These are phyloP conservation scores for Micromonas pusilla DNA, from an alignment of 139 green algal species.

Conservation along the genomic window DNA sequence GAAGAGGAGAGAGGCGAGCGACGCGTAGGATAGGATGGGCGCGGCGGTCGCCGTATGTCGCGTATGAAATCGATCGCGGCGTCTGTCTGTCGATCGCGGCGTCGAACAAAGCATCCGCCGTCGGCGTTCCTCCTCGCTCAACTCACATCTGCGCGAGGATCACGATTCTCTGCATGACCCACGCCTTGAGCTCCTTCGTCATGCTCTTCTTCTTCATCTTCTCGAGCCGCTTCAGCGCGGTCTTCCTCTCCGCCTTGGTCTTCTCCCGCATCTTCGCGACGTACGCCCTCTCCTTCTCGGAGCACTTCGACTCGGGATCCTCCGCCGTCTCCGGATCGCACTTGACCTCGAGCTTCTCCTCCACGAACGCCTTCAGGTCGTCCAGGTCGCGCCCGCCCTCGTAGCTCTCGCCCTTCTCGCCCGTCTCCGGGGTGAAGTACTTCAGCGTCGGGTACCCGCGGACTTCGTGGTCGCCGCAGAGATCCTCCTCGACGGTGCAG, in stretches of 20 bases:
- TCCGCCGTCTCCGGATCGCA: neutral
- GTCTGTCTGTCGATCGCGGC: no score
- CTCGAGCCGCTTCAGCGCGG: slow-evolving; percentile 1
- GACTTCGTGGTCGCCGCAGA: slow-evolving; percentile 35
- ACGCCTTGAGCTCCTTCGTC: slow-evolving; percentile 25
- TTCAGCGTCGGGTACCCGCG: slow-evolving; percentile 35
- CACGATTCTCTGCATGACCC: slow-evolving; percentile 7
- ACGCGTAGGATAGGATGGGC: no score
- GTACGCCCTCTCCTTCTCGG: slow-evolving; percentile 21
- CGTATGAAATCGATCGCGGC: no score
- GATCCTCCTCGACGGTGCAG: slow-evolving; percentile 27
- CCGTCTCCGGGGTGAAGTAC: slow-evolving; percentile 25
- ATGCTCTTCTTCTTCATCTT: neutral
- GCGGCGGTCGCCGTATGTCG: no score
- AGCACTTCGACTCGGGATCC: slow-evolving; percentile 25
- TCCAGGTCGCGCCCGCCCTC: slow-evolving; percentile 25
- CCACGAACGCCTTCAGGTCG: slow-evolving; percentile 11
- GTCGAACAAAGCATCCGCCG: no score
- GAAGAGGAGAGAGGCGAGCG: no score
- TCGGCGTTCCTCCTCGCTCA: no score
- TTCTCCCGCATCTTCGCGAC: slow-evolving; percentile 16
- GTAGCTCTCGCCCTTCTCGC: slow-evolving; percentile 13
- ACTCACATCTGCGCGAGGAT: slow-evolving; percentile 20
- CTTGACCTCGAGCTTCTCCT: slow-evolving; percentile 10
- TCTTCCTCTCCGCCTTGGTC: neutral